Evolutionary conservation across 1,139 yeast species (phyloP).

Genomic region (Yamadazyma membranifaciens): DNA sequence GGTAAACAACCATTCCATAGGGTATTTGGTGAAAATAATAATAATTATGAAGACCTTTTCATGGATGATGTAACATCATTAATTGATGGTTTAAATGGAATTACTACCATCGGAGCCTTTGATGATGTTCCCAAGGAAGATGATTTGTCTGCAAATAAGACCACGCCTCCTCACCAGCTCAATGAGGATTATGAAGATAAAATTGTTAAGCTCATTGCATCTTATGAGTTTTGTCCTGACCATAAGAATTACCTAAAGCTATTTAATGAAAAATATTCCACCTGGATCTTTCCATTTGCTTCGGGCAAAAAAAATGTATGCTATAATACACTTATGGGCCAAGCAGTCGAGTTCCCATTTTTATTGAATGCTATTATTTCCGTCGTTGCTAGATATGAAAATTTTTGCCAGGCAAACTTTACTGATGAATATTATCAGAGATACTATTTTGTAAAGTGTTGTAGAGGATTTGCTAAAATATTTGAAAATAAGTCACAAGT

Average conservation of each 20-base stretch:
- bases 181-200: no score
- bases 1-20: no score
- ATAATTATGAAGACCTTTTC: no score
- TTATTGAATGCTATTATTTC: conserved; percentile 15
- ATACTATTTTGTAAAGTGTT: conserved; percentile 12
- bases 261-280: conserved; percentile 16
- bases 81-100: no score
- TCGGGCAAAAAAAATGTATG: conserved; percentile 14
- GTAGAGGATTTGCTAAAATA: conserved; percentile 12
- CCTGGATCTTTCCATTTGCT: conserved; percentile 17
- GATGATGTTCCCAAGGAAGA: conserved; percentile 9
- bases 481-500: conserved; percentile 11
- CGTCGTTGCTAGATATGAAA: conserved; percentile 16
- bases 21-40: no score
- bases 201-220: conserved; percentile 10
- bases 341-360: conserved; percentile 15
- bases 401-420: conserved; percentile 7
- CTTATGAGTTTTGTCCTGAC: conserved; percentile 11
- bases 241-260: conserved; percentile 16
- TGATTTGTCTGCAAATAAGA: no score
- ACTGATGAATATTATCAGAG: conserved; percentile 12
- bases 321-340: conserved; percentile 13
- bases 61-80: no score
- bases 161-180: no score
- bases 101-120: conserved; percentile 3